Percentiles rank a stretch among this genome's conserved stretches.
Evolutionary conservation across 768 basidiomycete species (phyloP).

Genomic region (Mycena haematopus): DNA sequence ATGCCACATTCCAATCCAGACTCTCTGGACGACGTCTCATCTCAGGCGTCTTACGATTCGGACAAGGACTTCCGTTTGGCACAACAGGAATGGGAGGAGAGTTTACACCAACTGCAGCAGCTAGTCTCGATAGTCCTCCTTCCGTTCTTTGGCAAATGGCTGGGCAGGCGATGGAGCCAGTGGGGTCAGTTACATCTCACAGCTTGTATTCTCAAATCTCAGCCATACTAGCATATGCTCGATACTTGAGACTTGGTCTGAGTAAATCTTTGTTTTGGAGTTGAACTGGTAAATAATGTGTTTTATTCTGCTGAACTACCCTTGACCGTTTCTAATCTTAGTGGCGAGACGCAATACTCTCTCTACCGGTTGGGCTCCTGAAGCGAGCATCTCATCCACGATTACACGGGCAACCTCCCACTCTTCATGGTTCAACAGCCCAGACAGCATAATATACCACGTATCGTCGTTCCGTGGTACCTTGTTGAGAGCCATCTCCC

Average conservation of each 20-base stretch:
- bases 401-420: slow-evolving; percentile 68
- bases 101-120: slow-evolving; percentile 81
- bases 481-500: slow-evolving; percentile 60
- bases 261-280: slow-evolving; percentile 70
- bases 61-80: slow-evolving; percentile 78
- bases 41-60: slow-evolving; percentile 61
- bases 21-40: slow-evolving; percentile 68
- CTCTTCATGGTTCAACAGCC: slow-evolving; percentile 61
- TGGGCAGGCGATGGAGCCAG: slow-evolving; percentile 85
- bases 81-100: slow-evolving; percentile 95
- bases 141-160: slow-evolving; percentile 87
- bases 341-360: slow-evolving; percentile 56
- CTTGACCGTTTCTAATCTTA: slow-evolving; percentile 47
- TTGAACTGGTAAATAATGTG: slow-evolving; percentile 34
- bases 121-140: slow-evolving; percentile 81
- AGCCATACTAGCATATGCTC: slow-evolving; percentile 61
- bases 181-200: slow-evolving; percentile 65
- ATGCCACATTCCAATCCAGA: slow-evolving; percentile 66
- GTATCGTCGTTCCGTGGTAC: slow-evolving; percentile 64
- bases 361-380: slow-evolving; percentile 52
- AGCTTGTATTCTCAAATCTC: slow-evolving; percentile 22
- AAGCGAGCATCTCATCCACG: slow-evolving; percentile 62
- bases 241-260: slow-evolving; percentile 71
- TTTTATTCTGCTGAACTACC: slow-evolving; percentile 11
- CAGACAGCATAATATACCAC: slow-evolving; percentile 78